A percentile compares a stretch with the other conserved stretches of the same genome.
Evolutionary conservation across 345 rosid genomes (phyloP).

Genomic region (Nephelium lappaceum): DNA sequence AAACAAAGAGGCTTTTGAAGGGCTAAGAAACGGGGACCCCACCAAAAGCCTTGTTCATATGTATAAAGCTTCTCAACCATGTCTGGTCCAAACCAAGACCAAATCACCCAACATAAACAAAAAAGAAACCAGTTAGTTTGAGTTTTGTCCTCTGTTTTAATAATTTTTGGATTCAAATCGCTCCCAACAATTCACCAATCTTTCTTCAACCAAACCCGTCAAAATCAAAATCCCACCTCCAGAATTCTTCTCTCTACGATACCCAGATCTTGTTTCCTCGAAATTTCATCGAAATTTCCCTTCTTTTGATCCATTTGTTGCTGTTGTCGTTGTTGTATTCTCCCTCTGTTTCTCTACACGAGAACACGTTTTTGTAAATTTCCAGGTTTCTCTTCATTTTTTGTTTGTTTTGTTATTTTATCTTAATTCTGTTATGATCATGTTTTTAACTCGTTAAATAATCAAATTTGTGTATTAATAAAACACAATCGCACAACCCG

Average conservation of each 20-base stretch:
- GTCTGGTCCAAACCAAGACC: conserved; percentile 27
- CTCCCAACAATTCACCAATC: conserved; percentile 29
- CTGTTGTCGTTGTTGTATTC: conserved; percentile 14
- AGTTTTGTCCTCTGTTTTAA: neutral
- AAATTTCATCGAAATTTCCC: conserved; percentile 15
- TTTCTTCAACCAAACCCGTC: conserved; percentile 25
- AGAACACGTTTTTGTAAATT: conserved; percentile 4
- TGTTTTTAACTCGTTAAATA: neutral
- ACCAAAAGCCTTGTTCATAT: neutral
- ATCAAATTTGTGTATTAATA: neutral
- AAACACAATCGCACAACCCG: neutral
- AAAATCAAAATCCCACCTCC: conserved; percentile 38
- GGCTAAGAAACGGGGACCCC: conserved; percentile 26
- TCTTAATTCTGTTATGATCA: conserved; percentile 12
- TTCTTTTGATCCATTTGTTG: conserved; percentile 3
- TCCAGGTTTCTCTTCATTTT: conserved; percentile 2
- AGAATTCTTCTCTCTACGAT: conserved; percentile 36
- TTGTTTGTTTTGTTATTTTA: conserved; percentile 5
- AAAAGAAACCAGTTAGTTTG: conserved; percentile 19
- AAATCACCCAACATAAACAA: neutral
- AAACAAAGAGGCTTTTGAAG: neutral
- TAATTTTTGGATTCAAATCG: conserved; percentile 25
- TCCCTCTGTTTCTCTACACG: conserved; percentile 10
- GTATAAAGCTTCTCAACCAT: conserved; percentile 30
- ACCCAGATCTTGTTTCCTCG: conserved; percentile 49